Percentiles rank a stretch among this genome's conserved stretches.
phyloP scores from a whole-genome alignment of 176 grass and related monocot genomes.

The Oryza nivara region DNA sequence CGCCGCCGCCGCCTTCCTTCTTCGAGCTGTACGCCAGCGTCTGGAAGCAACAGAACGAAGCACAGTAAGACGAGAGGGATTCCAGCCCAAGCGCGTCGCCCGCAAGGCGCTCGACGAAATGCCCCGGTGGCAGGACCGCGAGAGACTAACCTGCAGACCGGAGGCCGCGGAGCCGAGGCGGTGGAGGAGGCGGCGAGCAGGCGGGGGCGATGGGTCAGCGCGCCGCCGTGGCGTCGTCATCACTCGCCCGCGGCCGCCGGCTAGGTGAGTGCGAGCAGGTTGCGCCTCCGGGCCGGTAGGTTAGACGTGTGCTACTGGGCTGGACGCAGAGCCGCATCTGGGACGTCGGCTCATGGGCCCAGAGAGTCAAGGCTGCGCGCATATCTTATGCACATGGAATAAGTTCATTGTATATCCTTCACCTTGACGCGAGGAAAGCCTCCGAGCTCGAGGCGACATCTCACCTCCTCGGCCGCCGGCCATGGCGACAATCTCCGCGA shows the following conservation, averaged over 20 bases:
- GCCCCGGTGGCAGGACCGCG: background rate
- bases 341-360: background rate
- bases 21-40: conserved; percentile 41
- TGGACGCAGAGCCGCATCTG: background rate
- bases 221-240: conserved; percentile 55
- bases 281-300: background rate
- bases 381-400: no score
- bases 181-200: conserved; percentile 31
- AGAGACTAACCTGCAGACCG: conserved; percentile 50
- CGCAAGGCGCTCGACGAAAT: conserved; percentile 62
- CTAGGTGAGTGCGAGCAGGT: background rate
- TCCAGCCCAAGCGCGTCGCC: background rate
- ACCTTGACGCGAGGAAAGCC: background rate
- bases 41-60: conserved; percentile 22
- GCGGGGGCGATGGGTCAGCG: conserved; percentile 27
- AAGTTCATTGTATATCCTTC: no score
- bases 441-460: conserved; percentile 8
- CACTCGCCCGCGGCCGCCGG: background rate
- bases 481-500: conserved; percentile 59
- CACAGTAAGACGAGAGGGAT: background rate
- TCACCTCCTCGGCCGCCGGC: conserved; percentile 29
- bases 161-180: conserved; percentile 42
- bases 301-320: background rate
- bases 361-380: no score
- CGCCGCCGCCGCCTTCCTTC: conserved; percentile 6